Evolutionary conservation across 2,329 filamentous ascomycete species (phyloP).

Genomic region (Grosmannia huntii): DNA sequence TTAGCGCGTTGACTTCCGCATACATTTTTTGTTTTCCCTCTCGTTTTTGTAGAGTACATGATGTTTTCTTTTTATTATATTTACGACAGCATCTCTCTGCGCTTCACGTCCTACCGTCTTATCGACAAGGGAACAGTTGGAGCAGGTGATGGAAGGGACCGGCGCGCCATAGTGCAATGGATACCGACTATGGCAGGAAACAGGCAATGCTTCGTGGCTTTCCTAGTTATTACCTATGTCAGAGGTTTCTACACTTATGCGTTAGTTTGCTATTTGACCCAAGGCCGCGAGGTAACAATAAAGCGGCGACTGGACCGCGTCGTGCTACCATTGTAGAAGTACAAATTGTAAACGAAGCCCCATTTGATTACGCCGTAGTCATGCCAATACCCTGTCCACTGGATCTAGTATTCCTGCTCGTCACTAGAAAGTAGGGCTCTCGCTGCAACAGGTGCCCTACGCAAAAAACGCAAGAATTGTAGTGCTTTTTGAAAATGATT

Average conservation of each 20-base stretch:
- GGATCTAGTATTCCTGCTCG: no score
- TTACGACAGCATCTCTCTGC: background rate
- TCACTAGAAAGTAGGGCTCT: no score
- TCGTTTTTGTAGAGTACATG: background rate
- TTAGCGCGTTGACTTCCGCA: background rate
- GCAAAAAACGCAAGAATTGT: background rate
- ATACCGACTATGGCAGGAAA: background rate
- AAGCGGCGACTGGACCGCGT: no score
- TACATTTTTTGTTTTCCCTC: background rate
- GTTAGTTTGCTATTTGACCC: background rate
- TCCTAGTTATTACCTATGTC: background rate
- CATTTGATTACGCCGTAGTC: no score
- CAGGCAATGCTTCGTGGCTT: background rate
- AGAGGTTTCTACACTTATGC: background rate
- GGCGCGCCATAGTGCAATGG: background rate
- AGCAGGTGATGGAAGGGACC: background rate
- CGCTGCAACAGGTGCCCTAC: background rate
- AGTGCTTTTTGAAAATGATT: background rate
- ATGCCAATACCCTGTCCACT: no score
- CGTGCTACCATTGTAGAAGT: no score
- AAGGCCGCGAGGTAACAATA: background rate
- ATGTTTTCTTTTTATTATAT: background rate
- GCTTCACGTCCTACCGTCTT: background rate
- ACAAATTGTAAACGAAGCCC: no score
- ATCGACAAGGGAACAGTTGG: background rate